A percentile compares a stretch with the other conserved stretches of the same genome.
Conservation (phyloP, 2,329 filamentous ascomycete genomes). For the Scytalidium sp. region DNA sequence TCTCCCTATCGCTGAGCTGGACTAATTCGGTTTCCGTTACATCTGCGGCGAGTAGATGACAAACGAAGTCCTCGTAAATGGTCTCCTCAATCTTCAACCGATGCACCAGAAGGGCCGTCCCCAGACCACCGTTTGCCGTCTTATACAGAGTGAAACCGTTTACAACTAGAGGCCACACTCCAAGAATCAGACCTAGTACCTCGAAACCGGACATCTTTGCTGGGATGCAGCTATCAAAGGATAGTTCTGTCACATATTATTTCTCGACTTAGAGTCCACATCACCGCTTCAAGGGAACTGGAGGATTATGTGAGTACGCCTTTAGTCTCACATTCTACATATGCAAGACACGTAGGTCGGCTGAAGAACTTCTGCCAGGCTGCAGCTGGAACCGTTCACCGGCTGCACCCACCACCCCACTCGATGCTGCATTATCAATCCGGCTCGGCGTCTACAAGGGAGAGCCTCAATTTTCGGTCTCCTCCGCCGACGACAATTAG, state of each 20-base stretch:
- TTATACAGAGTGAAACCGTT: constrained; percentile 7
- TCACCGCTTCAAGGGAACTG: not conserved
- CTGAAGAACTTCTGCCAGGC: not conserved
- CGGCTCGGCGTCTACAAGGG: too few species aligned
- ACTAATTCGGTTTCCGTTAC: constrained; percentile 3
- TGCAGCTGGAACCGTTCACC: not conserved
- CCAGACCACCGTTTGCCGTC: constrained; percentile 4
- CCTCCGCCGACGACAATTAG: too few species aligned
- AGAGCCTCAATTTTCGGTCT: too few species aligned
- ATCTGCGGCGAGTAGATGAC: constrained; percentile 5
- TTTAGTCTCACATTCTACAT: not conserved
- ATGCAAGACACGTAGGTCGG: not conserved
- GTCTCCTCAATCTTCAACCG: constrained; percentile 3
- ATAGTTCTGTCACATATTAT: too few species aligned
- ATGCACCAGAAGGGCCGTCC: constrained; percentile 1
- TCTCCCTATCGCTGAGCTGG: not conserved
- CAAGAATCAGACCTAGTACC: constrained; percentile 6
- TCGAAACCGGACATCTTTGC: constrained; percentile 7
- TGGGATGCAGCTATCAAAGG: not conserved
- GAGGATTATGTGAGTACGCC: not conserved
- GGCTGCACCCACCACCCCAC: not conserved
- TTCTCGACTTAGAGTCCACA: too few species aligned
- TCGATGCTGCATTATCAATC: not conserved
- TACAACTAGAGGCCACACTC: constrained; percentile 6
- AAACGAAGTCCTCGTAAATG: constrained; percentile 5